Evolutionary conservation across 768 basidiomycete species (phyloP).

Genomic region (Lactarius pseudohatsudake): DNA sequence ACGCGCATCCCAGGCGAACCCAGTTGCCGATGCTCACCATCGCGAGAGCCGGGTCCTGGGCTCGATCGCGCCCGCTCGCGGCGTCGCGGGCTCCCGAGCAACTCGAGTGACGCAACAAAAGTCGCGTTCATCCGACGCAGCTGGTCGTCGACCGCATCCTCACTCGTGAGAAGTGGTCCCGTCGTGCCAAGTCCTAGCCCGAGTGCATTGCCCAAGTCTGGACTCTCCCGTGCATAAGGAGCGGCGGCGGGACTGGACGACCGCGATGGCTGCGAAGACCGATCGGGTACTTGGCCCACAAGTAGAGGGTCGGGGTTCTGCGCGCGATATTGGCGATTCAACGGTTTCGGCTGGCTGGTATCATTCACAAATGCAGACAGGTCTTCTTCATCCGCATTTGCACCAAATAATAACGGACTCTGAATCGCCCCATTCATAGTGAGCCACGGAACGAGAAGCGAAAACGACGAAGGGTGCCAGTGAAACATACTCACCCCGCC

Average conservation of each 20-base stretch:
- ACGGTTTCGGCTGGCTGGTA: conserved; percentile 67
- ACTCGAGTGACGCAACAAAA: conserved; percentile 64
- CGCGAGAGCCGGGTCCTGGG: conserved; percentile 21
- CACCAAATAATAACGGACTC: conserved; percentile 48
- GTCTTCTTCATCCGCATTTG: conserved; percentile 68
- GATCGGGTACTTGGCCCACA: conserved; percentile 13
- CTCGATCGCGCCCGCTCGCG: conserved; percentile 34
- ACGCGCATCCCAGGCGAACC: conserved; percentile 22
- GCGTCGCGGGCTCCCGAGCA: conserved; percentile 42
- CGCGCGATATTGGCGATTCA: conserved; percentile 36
- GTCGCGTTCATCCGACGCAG: conserved; percentile 65
- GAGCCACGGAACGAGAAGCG: conserved; percentile 14
- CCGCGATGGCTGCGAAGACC: conserved; percentile 8
- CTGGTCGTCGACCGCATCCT: conserved; percentile 63
- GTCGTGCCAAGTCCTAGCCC: conserved; percentile 33
- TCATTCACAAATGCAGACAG: conserved; percentile 77
- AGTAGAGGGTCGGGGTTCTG: conserved; percentile 24
- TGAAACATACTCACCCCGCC: conserved; percentile 23
- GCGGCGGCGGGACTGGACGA: conserved; percentile 15
- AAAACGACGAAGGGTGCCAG: conserved; percentile 10
- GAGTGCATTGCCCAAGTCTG: conserved; percentile 29
- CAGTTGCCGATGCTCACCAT: conserved; percentile 14
- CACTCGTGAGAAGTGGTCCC: conserved; percentile 63
- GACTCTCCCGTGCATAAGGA: conserved; percentile 24
- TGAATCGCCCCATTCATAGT: conserved; percentile 21